These are phyloP conservation scores for Abrus precatorius DNA, from an alignment of 306 rosid genomes.

Conservation along the genomic window DNA sequence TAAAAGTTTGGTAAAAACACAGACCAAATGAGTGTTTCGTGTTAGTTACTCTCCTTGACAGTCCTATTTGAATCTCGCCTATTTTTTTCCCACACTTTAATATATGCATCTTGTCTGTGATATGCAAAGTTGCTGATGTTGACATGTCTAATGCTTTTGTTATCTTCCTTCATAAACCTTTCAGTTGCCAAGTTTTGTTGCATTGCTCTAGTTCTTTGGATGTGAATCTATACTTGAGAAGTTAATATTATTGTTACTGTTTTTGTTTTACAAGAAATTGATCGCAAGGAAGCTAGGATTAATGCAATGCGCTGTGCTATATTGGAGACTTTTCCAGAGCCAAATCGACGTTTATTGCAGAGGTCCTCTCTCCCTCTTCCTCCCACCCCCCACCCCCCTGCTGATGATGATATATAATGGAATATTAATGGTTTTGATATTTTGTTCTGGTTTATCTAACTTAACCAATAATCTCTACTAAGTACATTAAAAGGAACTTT, in stretches of 20 bases:
- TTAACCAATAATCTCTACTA: neutral
- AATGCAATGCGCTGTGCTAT: conserved; percentile 90
- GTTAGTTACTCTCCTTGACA: neutral
- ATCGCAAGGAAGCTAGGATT: conserved; percentile 86
- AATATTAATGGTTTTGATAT: neutral
- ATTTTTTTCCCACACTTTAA: neutral
- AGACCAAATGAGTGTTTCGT: neutral
- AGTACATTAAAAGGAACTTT: neutral
- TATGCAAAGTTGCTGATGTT: neutral
- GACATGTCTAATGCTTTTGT: neutral
- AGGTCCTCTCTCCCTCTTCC: conserved; percentile 60
- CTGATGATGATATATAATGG: no score
- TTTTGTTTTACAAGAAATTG: conserved; percentile 73
- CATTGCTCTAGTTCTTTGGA: conserved; percentile 31
- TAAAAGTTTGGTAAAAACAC: neutral
- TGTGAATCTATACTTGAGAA: conserved; percentile 24
- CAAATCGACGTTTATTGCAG: conserved; percentile 91
- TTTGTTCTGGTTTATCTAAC: neutral
- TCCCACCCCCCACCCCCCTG: neutral
- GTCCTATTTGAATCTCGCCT: conserved; percentile 8
- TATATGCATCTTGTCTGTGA: neutral
- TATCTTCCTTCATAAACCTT: neutral
- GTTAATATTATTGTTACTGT: conserved; percentile 36
- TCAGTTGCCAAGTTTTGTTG: conserved; percentile 20
- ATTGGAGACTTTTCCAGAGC: conserved; percentile 96